Base-by-base conservation (phyloP, 139 green algal species). In the Auxenochlorella pyrenoidosa region DNA sequence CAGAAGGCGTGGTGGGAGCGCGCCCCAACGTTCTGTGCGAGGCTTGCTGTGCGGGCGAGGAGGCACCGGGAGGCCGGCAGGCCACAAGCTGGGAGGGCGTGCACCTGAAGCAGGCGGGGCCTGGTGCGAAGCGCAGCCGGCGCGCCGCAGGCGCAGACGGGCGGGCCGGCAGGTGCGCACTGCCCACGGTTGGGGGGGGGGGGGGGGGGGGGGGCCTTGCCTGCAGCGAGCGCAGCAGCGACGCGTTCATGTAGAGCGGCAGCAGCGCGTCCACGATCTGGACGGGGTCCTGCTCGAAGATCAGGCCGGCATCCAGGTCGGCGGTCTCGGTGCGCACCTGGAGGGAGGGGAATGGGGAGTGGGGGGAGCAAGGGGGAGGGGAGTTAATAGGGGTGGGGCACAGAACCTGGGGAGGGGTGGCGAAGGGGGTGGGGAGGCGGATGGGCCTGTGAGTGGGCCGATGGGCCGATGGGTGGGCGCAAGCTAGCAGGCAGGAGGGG, bases 181-280 rank as follows among this genome's bases (percentile, higher is more conserved):
- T 54, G 47, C 47, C 47, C 47, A 54, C 8, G 47, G 47, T 10
- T 54, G 47, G n/a, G n/a, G n/a, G 59, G 4, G 8, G 8, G 12
- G 28, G 13, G 13, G 12, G 59, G 13, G 21, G 24, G 21, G 59
- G 12, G 12, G 3, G 3, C 1, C 47, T 34, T 10, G 70, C 87
- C 76, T 93, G 92, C 60, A 94, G 89, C 21, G 86, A 86, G 78
- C 97, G 92, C 84, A 99, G 95, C 76, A 99, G 91, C 86, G 94
- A 96, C 76, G 90, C 92, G 94, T 99, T 99, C 85, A 99, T 93
- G 96, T 99, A 99, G 65, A 99, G 93, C 40, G 98, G 98, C 92
- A 99, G 95, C 87, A 99, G 93, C 5, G 98, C 96, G 86, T 99
- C 98, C 81, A 99, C 93, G 86, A 99, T 99, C 95, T 99, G 98